Percentiles rank a stretch among this genome's conserved stretches.
Evolutionary conservation across 2,329 filamentous ascomycete species (phyloP).

Genomic region (Fonsecaea pedrosoi): DNA sequence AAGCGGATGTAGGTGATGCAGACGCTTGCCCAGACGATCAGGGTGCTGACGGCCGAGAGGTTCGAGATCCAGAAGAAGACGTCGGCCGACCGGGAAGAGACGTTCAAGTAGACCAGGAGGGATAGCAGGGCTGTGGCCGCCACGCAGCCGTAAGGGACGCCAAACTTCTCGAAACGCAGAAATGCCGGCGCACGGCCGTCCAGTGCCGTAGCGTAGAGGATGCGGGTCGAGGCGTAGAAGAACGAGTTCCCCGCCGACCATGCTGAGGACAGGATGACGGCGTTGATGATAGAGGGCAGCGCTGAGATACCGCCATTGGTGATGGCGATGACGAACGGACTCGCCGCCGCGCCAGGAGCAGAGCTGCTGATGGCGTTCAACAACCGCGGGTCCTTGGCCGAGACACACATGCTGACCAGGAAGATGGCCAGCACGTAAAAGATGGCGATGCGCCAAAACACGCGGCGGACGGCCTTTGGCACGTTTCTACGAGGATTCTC

Average conservation of each 20-base stretch:
- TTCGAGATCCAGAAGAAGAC: conserved; percentile 59
- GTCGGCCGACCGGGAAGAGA: conserved; percentile 38
- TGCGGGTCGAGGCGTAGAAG: conserved; percentile 46
- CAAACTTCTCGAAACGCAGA: conserved; percentile 60
- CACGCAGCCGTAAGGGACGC: conserved; percentile 64
- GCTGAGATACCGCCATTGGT: conserved; percentile 45
- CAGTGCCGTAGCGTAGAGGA: conserved; percentile 44
- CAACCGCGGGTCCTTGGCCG: conserved; percentile 60
- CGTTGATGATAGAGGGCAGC: conserved; percentile 50
- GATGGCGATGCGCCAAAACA: conserved; percentile 61
- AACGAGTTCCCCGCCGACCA: conserved; percentile 52
- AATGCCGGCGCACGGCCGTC: conserved; percentile 48
- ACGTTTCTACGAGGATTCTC: conserved; percentile 59
- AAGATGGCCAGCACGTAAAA: conserved; percentile 65
- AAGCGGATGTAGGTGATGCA: conserved; percentile 57
- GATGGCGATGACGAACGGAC: conserved; percentile 61
- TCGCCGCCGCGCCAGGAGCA: conserved; percentile 63
- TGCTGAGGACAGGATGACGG: conserved; percentile 48
- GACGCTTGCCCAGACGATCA: conserved; percentile 59
- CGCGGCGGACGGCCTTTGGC: conserved; percentile 59
- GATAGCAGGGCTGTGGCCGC: conserved; percentile 60
- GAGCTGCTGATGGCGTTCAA: conserved; percentile 61
- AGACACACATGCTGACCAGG: conserved; percentile 65
- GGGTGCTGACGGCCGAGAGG: conserved; percentile 55
- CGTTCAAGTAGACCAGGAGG: conserved; percentile 50